Evolutionary conservation across 208 protist species (phyloP), one percentile per base, ranked within the genome.

Genomic region (Leishmania major): DNA sequence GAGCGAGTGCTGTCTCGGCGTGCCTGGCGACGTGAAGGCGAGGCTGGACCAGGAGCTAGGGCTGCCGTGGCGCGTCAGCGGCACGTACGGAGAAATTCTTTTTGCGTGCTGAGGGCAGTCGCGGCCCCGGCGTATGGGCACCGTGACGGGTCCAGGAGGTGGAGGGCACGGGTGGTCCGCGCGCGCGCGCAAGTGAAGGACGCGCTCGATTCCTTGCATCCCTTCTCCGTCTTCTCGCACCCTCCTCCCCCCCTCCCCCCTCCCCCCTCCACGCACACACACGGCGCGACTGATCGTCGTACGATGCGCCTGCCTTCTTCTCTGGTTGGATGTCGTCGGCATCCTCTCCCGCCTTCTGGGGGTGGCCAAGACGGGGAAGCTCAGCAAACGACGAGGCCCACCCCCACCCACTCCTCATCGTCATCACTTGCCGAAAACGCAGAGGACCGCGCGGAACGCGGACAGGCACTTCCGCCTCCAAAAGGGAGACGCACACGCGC

Each of bases 11-110:
- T 94, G 92, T 72, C 72, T 96, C 3, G 95, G 95, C 10, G 90
- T 97, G n/a, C 70, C 90, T 25, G 82, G 78, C 0, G 84, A 80
- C 25, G 66, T 64, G 37, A 94, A 97, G 87, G 62, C 84, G 55
- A 71, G 47, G 51, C 82, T 97, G 62, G 93, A 97, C 57, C 66
- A 76, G 51, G 60, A 84, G 75, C 37, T 75, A 22, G 85, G 88
- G 25, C 64, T 84, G n/a, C 40, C 60, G 37, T 98, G 95, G 95
- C 91, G 90, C 45, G 80, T 89, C 45, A 92, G 81, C n/a, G 95
- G 95, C 66, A 93, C 94, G 77, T 96, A 94, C 75, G 95, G 94
- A 3, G 92, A 92, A 60, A 91, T 97, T 59, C 87, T 96, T 19
- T 91, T 96, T n/a, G 89, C 94, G 2, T 59, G 73, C 17, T 87